phyloP scores from a whole-genome alignment of 2,329 filamentous ascomycete species.

The Arthrobotrys entomopaga region DNA sequence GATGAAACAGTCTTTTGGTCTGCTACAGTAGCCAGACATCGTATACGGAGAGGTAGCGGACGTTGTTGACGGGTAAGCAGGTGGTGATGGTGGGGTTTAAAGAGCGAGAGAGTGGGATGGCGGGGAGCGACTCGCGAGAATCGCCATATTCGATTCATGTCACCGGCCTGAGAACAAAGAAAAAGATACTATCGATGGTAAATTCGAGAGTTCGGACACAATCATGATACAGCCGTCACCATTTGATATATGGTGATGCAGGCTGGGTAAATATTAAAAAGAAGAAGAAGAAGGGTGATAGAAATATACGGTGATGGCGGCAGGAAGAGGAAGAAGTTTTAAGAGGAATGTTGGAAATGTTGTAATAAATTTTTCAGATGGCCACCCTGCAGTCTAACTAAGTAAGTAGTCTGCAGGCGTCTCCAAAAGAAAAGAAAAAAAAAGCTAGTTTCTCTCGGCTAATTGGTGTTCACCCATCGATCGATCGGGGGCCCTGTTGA shows the following conservation, averaged over 20 bases:
- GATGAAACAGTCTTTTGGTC: background rate
- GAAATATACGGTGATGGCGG: too few relatives aligned
- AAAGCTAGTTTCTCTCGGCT: too few relatives aligned
- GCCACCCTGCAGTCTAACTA: too few relatives aligned
- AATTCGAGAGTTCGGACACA: slow-evolving; percentile 6
- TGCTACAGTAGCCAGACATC: slow-evolving; percentile 32
- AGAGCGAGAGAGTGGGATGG: slow-evolving; percentile 45
- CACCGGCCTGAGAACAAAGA: slow-evolving; percentile 27
- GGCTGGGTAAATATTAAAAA: background rate
- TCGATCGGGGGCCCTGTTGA: too few relatives aligned
- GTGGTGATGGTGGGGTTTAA: slow-evolving; percentile 17
- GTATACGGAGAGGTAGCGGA: slow-evolving; percentile 12
- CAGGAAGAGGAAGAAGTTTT: too few relatives aligned
- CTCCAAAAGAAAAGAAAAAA: too few relatives aligned
- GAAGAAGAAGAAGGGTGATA: background rate
- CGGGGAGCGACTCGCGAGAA: slow-evolving; percentile 52
- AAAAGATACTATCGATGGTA: slow-evolving; percentile 9
- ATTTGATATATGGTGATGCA: slow-evolving; percentile 5
- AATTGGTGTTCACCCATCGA: too few relatives aligned
- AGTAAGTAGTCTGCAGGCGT: too few relatives aligned
- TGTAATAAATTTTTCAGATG: too few relatives aligned
- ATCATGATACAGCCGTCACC: slow-evolving; percentile 36
- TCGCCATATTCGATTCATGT: slow-evolving; percentile 50
- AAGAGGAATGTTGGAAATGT: too few relatives aligned
- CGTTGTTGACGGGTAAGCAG: slow-evolving; percentile 9